Base-by-base conservation (phyloP, 2,329 filamentous ascomycete genomes). In the Aspergillus niger region DNA sequence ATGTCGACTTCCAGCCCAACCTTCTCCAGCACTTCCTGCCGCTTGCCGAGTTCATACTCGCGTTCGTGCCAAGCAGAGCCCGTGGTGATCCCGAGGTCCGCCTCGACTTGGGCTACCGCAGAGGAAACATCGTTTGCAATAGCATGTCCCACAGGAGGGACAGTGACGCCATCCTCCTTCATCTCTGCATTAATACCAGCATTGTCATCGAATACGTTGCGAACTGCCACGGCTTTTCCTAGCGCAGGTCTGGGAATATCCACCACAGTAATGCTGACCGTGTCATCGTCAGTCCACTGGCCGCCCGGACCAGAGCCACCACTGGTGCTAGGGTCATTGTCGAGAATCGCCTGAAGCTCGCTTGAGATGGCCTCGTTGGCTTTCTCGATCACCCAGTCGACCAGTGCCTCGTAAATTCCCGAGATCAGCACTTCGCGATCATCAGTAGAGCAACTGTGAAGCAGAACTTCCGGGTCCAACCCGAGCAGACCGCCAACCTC, bases 131-230 rank as follows among this genome's bases (percentile, higher is more conserved):
- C 93, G 39, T 90, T 88, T 13, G 94, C 74, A 8, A 98, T 89
- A 0, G 94, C 96, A 60, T 89, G 89, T n/a, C 91, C 90, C 1
- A 87, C 87, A 0, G 89, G 69, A 1, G 84, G 79, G 2, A 96
- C 84, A n/a, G 91, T 85, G 0, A 99, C 85, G 8, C 95, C 95
- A 67, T 99, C 95, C 63, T 94, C 89, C 71, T 94, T 96, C 93
- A 99, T 98, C 80, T 99, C 95, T 0, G 90, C 85, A 69, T 98
- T 98, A 79, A 99, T 97, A 55, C 95, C 95, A 20, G 89, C 82
- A n/a, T 83, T 86, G 69, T 98, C 95, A 67, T 99, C 94, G 69
- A 99, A 99, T 38, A 98, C 86, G 13, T 91, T 91, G 41, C 92
- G 90, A 80, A 99, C 87, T 11, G 91, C 87, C n/a, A 96, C 78